Percentiles rank a stretch among this genome's conserved stretches.
These are phyloP conservation scores for Sungouiella blattae DNA, from an alignment of 805 yeast species.

Conservation along the genomic window DNA sequence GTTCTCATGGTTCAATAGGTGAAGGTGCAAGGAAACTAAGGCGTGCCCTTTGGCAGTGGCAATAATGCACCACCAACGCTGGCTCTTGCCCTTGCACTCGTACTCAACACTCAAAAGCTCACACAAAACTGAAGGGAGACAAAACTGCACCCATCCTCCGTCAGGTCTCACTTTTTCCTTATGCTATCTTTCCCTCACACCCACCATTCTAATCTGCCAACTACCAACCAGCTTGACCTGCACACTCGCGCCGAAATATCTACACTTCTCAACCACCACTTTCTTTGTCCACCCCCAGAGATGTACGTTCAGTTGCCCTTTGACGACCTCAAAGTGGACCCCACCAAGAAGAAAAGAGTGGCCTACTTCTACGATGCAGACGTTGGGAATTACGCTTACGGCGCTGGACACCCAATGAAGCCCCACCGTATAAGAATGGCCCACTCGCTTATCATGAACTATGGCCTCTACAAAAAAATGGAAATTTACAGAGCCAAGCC, in stretches of 20 bases:
- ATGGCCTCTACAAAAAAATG: conserved; percentile 94
- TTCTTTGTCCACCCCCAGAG: conserved; percentile 1
- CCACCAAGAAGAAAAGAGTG: conserved; percentile 38
- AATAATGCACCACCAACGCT: too few relatives aligned
- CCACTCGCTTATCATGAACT: conserved; percentile 93
- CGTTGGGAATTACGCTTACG: conserved; percentile 96
- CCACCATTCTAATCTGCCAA: not conserved
- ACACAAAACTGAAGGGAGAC: too few relatives aligned
- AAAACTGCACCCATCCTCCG: too few relatives aligned
- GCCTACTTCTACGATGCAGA: conserved; percentile 59
- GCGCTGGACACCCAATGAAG: conserved; percentile 98
- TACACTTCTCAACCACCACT: not conserved
- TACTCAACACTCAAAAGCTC: too few relatives aligned
- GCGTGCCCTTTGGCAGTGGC: too few relatives aligned
- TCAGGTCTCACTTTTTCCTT: too few relatives aligned
- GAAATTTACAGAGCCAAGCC: conserved; percentile 96
- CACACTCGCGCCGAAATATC: not conserved
- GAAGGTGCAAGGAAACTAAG: too few relatives aligned
- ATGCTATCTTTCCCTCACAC: too few relatives aligned
- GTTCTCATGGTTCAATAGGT: too few relatives aligned
- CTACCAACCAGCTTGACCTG: not conserved
- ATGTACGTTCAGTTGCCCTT: conserved; percentile 44
- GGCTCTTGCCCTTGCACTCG: too few relatives aligned
- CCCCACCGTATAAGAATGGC: conserved; percentile 99
- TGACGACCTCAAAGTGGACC: conserved; percentile 42